These are phyloP conservation scores for Brettanomyces nanus DNA, from an alignment of 805 yeast genomes.

Conservation along the genomic window DNA sequence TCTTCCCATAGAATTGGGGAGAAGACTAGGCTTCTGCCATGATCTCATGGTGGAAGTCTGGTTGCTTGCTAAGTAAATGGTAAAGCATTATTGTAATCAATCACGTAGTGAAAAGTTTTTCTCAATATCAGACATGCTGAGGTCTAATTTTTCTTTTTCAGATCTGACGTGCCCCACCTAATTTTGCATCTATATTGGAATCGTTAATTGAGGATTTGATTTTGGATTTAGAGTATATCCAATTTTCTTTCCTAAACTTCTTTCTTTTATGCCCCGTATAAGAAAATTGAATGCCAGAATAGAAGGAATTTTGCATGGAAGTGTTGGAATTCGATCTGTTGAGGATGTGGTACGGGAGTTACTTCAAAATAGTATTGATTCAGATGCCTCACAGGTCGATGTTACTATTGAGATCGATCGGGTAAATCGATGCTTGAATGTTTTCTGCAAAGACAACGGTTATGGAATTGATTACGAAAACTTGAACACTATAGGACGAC, in stretches of 20 bases:
- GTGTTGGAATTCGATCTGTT: constrained; percentile 25
- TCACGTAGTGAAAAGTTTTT: too few relatives aligned
- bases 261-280: not conserved
- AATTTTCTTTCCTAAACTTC: too few relatives aligned
- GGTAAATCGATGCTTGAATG: constrained; percentile 20
- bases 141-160: too few relatives aligned
- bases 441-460: constrained; percentile 62
- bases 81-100: too few relatives aligned
- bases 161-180: too few relatives aligned
- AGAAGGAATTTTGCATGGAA: not conserved
- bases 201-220: too few relatives aligned
- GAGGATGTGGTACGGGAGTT: constrained; percentile 40
- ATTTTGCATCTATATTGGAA: too few relatives aligned
- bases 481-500: constrained; percentile 36
- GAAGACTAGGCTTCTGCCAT: not conserved
- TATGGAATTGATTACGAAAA: constrained; percentile 49
- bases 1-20: not conserved
- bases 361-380: constrained; percentile 48
- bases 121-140: too few relatives aligned
- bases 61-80: too few relatives aligned
- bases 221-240: too few relatives aligned
- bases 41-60: not conserved
- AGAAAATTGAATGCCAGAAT: not conserved
- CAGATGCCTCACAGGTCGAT: constrained; percentile 34
- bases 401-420: constrained; percentile 13